These are phyloP conservation scores for Suhomyces canberraensis DNA, from an alignment of 805 yeast genomes.

Conservation along the genomic window DNA sequence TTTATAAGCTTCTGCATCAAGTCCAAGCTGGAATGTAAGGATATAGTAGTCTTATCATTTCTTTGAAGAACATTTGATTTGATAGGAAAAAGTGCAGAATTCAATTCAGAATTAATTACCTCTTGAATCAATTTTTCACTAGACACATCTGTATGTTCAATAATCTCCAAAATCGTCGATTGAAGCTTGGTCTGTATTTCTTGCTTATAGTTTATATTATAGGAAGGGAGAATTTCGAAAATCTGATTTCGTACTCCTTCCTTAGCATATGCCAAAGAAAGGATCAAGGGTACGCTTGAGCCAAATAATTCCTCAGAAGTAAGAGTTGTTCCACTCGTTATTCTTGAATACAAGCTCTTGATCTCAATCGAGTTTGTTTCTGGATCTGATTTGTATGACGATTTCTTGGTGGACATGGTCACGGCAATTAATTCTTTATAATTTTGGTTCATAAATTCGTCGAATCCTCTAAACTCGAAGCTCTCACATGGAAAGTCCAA, in stretches of 20 bases:
- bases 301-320: too few species aligned
- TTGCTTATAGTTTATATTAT: conserved; percentile 19
- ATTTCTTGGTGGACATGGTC: too few species aligned
- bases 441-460: too few species aligned
- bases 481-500: conserved; percentile 35
- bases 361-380: too few species aligned
- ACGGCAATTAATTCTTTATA: too few species aligned
- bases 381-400: too few species aligned
- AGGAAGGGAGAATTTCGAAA: conserved; percentile 13
- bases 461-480: too few species aligned
- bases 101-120: neutral
- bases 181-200: conserved; percentile 24
- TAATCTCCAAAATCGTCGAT: conserved; percentile 33
- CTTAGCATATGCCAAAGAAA: conserved; percentile 44
- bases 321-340: too few species aligned
- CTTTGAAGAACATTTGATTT: conserved; percentile 7
- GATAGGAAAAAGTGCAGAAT: conserved; percentile 3
- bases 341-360: too few species aligned
- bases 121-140: conserved; percentile 18
- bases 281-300: conserved; percentile 29
- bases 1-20: conserved; percentile 21
- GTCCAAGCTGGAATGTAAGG: conserved; percentile 25
- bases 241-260: conserved; percentile 36
- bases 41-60: conserved; percentile 14
- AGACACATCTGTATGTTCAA: conserved; percentile 40